phyloP scores from a whole-genome alignment of 495 filamentous ascomycete genomes.

The Xylaria palmicola region DNA sequence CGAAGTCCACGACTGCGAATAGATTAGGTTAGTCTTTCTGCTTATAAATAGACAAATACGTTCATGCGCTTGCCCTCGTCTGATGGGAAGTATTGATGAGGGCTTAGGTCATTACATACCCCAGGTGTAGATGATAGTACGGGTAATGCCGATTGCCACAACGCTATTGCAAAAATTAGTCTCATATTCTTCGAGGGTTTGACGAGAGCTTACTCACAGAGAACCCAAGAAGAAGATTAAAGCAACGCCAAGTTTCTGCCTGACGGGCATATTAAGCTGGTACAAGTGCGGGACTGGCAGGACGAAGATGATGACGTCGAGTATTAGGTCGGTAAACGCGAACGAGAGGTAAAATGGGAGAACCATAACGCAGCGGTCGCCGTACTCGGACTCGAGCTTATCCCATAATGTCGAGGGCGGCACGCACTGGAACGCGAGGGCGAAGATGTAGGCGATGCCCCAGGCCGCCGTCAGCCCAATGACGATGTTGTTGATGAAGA shows the following conservation, averaged over 20 bases:
- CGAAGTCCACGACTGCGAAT: constrained; percentile 2
- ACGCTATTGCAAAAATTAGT: constrained; percentile 2
- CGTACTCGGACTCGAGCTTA: constrained; percentile 15
- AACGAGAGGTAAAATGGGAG: constrained; percentile 13
- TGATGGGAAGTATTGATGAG: too few relatives aligned
- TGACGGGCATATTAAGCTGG: constrained; percentile 1
- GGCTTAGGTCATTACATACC: background rate
- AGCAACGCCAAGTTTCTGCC: constrained; percentile 16
- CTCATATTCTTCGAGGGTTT: background rate
- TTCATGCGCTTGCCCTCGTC: too few relatives aligned
- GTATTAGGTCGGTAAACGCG: constrained; percentile 10
- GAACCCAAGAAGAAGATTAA: constrained; percentile 18
- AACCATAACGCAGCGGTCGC: background rate
- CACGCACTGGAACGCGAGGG: constrained; percentile 42
- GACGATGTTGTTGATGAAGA: constrained; percentile 28
- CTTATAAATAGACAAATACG: too few relatives aligned
- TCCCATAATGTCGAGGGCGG: constrained; percentile 22
- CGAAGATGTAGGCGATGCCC: constrained; percentile 37
- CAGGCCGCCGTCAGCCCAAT: constrained; percentile 37
- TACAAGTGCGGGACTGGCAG: constrained; percentile 15
- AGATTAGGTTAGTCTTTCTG: background rate
- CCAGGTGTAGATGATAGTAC: constrained; percentile 12
- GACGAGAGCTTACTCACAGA: background rate
- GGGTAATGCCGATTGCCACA: constrained; percentile 11
- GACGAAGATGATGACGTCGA: constrained; percentile 17